Percentiles rank a stretch among this genome's conserved stretches.
phyloP scores from a whole-genome alignment of 441 rosid species.

The Bruguiera hainesii region DNA sequence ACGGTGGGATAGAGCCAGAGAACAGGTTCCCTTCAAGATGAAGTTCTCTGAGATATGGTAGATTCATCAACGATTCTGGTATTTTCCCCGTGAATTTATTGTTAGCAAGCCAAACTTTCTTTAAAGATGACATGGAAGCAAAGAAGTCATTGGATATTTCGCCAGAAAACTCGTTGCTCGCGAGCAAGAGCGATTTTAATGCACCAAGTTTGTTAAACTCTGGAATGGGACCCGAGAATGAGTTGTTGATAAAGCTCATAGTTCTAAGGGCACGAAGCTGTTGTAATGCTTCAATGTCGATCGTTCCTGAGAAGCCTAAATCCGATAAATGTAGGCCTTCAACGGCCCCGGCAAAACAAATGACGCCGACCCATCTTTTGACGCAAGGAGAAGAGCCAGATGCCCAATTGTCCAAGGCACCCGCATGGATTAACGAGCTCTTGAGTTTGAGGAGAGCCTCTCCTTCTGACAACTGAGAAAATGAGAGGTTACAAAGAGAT shows the following conservation, averaged over 20 bases:
- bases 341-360: conserved; percentile 47
- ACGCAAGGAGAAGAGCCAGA: conserved; percentile 48
- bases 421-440: conserved; percentile 29
- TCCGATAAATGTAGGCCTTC: conserved; percentile 55
- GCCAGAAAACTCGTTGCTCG: conserved; percentile 55
- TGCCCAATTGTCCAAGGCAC: conserved; percentile 53
- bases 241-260: conserved; percentile 52
- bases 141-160: conserved; percentile 56
- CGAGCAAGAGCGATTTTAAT: conserved; percentile 48
- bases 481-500: conserved; percentile 15
- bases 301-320: conserved; percentile 48
- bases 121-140: conserved; percentile 43
- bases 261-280: conserved; percentile 48
- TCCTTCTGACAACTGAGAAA: conserved; percentile 31
- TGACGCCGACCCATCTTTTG: conserved; percentile 53
- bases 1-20: conserved; percentile 52
- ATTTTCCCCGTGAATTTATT: conserved; percentile 59
- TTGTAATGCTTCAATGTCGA: conserved; percentile 41
- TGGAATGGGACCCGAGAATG: conserved; percentile 59
- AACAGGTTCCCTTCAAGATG: conserved; percentile 70
- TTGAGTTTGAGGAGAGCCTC: conserved; percentile 52
- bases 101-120: conserved; percentile 55
- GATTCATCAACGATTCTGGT: conserved; percentile 50
- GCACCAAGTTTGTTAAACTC: conserved; percentile 53
- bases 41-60: conserved; percentile 47